phyloP scores from a whole-genome alignment of 2,329 filamentous ascomycete genomes.

The Fusarium chuoi region DNA sequence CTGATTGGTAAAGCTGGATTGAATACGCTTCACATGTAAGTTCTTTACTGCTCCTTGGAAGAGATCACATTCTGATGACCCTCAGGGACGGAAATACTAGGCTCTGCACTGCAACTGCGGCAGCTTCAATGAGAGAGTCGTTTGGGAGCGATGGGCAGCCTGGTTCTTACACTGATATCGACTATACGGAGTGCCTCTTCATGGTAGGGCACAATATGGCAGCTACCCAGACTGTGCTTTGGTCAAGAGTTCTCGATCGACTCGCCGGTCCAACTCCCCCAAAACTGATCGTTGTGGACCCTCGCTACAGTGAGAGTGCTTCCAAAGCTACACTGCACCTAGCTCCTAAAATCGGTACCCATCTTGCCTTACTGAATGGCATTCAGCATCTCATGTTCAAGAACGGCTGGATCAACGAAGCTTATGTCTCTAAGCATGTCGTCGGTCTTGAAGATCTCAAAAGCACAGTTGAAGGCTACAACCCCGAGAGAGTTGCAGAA shows the following conservation, averaged over 20 bases:
- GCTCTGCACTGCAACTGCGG: not conserved
- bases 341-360: not conserved
- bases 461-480: not conserved
- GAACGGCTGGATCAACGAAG: not conserved
- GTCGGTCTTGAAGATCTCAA: not conserved
- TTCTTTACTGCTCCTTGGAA: no score
- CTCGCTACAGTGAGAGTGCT: not conserved
- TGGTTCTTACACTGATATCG: not conserved
- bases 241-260: not conserved
- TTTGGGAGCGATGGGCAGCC: not conserved
- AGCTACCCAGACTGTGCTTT: not conserved
- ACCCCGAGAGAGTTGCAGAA: not conserved
- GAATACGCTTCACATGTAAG: not conserved
- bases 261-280: not conserved
- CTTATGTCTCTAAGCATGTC: not conserved
- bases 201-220: not conserved
- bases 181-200: not conserved
- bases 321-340: not conserved
- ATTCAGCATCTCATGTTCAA: not conserved
- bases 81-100: not conserved
- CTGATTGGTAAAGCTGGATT: not conserved
- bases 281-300: not conserved
- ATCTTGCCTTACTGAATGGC: not conserved
- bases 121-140: not conserved
- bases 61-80: no score